Evolutionary conservation across 257 asterid species (phyloP), one percentile per base, ranked within the genome.

Genomic region (Solanum chmielewskii): DNA sequence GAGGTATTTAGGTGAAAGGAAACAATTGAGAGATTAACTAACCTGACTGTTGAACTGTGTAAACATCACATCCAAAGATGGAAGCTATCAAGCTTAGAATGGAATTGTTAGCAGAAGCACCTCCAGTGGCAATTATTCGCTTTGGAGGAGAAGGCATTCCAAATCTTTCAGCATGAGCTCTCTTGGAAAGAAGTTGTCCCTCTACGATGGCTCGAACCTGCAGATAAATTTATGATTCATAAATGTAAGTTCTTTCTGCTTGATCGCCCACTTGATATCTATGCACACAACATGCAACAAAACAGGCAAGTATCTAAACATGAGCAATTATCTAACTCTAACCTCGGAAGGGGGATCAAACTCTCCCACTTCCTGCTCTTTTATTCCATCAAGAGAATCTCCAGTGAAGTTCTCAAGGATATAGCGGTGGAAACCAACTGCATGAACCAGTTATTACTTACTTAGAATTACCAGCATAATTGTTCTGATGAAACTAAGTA

Each of bases 91-190:
- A 82, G 81, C 84, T 89, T 39, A 96, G 93, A 74, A 97, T 94
- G 93, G 89, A 81, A 69, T 66, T 82, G 86, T 97, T 97, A 4
- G 94, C 92, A 11, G 99, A 97, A 66, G 99, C 99, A 88, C 99
- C 99, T 88, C 99, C 99, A 0, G 99, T 97, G 9, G 99, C 99
- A 82, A 97, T 95, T 77, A 97, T 96, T 75, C 97, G 94, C 86
- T 93, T 97, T 39, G 99, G 98, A 75, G 98, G 98, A 84, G 95
- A 92, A 89, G 99, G 98, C 96, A 97, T 92, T 75, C 99, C 98
- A 10, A 95, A 94, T 90, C 98, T 91, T 90, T 97, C 99, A 42
- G 98, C 92, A 88, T 97, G 99, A 76, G 95, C 98, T 44, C 98
- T 88, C 98, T 95, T 96, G 2, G 99, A 96, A 42, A 96, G 95